phyloP scores from a whole-genome alignment of 345 rosid species.

The Ailanthus altissimus region DNA sequence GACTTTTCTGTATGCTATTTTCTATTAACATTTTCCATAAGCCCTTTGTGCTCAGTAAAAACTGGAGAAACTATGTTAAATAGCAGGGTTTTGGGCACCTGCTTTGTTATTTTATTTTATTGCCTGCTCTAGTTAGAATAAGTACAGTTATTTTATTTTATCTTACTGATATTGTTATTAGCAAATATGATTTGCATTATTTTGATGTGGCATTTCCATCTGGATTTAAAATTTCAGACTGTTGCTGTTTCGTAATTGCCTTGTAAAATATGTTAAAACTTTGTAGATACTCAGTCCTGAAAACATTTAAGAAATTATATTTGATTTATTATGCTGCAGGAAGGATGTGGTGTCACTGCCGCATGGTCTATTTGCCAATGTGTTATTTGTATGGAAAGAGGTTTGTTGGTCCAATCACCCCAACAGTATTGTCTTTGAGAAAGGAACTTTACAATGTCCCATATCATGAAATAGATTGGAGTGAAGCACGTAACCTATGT shows the following conservation, averaged over 20 bases:
- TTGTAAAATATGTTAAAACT: not conserved
- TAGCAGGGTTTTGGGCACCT: not conserved
- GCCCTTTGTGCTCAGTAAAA: not conserved
- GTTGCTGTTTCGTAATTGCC: conserved; percentile 1
- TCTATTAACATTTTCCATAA: not conserved
- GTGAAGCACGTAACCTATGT: conserved; percentile 76
- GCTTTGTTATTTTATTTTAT: not conserved
- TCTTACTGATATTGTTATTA: not conserved
- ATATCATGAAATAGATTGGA: conserved; percentile 90
- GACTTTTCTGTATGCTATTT: not conserved
- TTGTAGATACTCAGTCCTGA: conserved; percentile 1
- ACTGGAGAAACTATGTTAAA: not conserved
- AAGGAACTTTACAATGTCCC: conserved; percentile 80
- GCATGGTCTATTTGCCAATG: conserved; percentile 99
- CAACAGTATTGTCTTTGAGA: conserved; percentile 80
- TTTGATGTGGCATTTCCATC: not conserved
- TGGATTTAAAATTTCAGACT: not conserved
- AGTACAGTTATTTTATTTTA: not conserved
- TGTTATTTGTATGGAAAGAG: conserved; percentile 92
- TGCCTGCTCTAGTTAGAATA: not conserved
- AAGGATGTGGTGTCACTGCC: conserved; percentile 99
- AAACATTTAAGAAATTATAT: not conserved
- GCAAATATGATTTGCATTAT: not conserved
- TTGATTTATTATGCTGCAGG: conserved; percentile 47
- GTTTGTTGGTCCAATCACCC: conserved; percentile 92